These are phyloP conservation scores for Blastocystis sp. DNA, from an alignment of 352 stramenopile species.

Conservation along the genomic window DNA sequence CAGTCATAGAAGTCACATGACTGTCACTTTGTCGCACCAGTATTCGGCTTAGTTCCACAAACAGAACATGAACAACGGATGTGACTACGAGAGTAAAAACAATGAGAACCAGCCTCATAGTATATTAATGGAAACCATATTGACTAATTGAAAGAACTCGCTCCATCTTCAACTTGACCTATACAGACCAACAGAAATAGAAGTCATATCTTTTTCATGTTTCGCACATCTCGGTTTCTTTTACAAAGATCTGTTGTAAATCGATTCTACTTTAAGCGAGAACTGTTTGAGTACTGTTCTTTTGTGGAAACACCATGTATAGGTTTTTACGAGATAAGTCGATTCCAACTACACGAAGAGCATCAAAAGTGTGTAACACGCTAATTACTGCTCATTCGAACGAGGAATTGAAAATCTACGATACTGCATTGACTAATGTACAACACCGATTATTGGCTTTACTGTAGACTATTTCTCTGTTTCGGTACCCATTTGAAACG, in stretches of 20 bases:
- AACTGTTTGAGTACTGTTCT: background rate
- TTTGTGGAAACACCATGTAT: background rate
- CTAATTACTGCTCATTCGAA: constrained; percentile 34
- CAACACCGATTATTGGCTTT: background rate
- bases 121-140: no score
- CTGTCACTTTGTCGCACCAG: no score
- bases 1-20: no score
- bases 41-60: no score
- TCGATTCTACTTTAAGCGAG: background rate
- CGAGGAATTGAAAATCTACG: background rate
- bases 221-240: background rate
- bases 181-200: background rate
- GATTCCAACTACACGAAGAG: constrained; percentile 21
- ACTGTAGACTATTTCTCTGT: background rate
- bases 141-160: no score
- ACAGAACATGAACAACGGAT: no score
- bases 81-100: no score
- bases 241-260: background rate
- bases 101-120: no score
- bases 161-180: no score
- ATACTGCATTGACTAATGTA: background rate
- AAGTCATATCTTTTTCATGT: background rate
- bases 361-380: constrained; percentile 31
- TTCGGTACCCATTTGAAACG: constrained; percentile 6
- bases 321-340: constrained; percentile 3